These are phyloP conservation scores for Irpex rosettiformis DNA, from an alignment of 1,284 basidiomycete species.

Conservation along the genomic window DNA sequence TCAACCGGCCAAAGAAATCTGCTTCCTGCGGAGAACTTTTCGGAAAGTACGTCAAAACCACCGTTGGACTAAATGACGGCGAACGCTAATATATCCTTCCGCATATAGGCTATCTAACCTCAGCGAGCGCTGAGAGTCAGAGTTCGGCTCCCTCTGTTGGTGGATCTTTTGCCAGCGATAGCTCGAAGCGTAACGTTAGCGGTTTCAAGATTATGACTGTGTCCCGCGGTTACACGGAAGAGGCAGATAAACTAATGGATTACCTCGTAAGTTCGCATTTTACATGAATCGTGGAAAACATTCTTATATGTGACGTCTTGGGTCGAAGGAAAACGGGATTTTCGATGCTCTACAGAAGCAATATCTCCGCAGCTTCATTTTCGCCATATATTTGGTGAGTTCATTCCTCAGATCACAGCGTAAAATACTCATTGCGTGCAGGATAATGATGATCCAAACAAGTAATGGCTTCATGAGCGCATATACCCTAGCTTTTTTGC, in stretches of 20 bases:
- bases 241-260: constrained; percentile 76
- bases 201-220: constrained; percentile 68
- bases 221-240: constrained; percentile 70
- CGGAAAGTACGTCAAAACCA: constrained; percentile 60
- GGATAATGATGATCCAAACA: constrained; percentile 77
- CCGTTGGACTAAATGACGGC: not conserved
- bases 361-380: constrained; percentile 76
- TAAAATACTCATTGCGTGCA: constrained; percentile 27
- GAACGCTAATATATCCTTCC: constrained; percentile 13
- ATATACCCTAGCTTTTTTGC: not conserved
- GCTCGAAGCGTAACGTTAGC: constrained; percentile 38
- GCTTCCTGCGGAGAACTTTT: constrained; percentile 77
- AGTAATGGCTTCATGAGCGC: constrained; percentile 43
- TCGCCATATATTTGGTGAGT: constrained; percentile 76
- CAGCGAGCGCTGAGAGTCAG: constrained; percentile 40
- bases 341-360: constrained; percentile 76
- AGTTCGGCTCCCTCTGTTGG: constrained; percentile 35
- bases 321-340: constrained; percentile 68
- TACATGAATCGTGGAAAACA: constrained; percentile 3
- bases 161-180: constrained; percentile 29
- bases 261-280: constrained; percentile 53
- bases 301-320: not conserved
- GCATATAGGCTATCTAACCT: constrained; percentile 48
- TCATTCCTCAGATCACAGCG: not conserved
- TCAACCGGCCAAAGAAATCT: constrained; percentile 45